These are phyloP conservation scores for Mycena kentingensis DNA, from an alignment of 768 basidiomycete genomes.

Conservation along the genomic window DNA sequence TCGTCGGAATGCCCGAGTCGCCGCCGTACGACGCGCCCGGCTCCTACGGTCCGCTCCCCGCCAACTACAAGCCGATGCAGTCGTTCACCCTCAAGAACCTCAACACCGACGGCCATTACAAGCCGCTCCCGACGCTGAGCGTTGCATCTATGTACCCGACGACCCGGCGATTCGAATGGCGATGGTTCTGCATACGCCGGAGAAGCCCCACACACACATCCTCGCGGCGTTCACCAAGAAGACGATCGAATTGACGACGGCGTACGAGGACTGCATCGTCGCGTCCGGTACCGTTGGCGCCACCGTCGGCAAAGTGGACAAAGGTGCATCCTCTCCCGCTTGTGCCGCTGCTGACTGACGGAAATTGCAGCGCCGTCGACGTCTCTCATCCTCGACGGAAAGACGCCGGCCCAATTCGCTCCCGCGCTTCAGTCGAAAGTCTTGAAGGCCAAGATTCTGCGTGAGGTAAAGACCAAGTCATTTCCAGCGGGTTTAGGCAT, in stretches of 20 bases:
- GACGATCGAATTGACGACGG: conserved; percentile 1
- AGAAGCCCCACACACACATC: conserved; percentile 22
- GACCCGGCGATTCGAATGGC: conserved; percentile 3
- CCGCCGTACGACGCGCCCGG: too few species aligned
- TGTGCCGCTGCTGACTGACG: not conserved
- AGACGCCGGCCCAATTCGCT: not conserved
- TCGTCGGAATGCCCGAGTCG: too few species aligned
- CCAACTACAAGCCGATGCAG: too few species aligned
- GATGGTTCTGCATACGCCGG: not conserved
- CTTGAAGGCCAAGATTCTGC: not conserved
- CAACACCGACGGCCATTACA: too few species aligned
- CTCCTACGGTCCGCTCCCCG: too few species aligned
- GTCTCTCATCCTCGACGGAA: not conserved
- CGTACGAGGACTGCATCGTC: conserved; percentile 3
- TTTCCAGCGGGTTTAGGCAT: conserved; percentile 5
- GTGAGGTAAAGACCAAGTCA: not conserved
- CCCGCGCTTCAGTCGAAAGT: conserved; percentile 11
- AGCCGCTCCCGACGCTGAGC: too few species aligned
- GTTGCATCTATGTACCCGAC: conserved; percentile 6
- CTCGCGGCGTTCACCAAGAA: conserved; percentile 17
- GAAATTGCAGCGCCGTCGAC: conserved; percentile 10
- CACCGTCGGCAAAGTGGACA: conserved; percentile 18
- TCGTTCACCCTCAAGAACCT: too few species aligned
- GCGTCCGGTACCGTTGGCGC: conserved; percentile 10
- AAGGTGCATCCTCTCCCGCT: conserved; percentile 6